These are phyloP conservation scores for Asterophora lycoperdoides DNA, from an alignment of 768 basidiomycete species.

Conservation along the genomic window DNA sequence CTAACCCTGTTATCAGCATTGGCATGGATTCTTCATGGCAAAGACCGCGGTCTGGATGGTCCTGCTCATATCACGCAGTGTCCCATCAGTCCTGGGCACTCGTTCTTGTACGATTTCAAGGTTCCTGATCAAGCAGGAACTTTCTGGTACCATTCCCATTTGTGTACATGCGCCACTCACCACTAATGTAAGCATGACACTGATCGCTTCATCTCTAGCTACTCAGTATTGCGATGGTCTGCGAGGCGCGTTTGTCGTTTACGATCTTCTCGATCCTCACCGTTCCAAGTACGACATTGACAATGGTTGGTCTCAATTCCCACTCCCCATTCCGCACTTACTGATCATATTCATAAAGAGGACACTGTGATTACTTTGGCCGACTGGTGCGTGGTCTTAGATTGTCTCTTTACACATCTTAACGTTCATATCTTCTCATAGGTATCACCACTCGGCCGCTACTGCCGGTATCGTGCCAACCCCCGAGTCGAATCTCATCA, in stretches of 20 bases:
- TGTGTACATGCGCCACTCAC: slow-evolving; percentile 11
- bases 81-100: slow-evolving; percentile 36
- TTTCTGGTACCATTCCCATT: slow-evolving; percentile 40
- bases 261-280: slow-evolving; percentile 20
- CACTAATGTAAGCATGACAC: no score
- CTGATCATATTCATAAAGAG: slow-evolving; percentile 10
- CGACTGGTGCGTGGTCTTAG: slow-evolving; percentile 21
- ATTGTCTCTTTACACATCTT: neutral
- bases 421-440: slow-evolving; percentile 6
- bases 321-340: neutral
- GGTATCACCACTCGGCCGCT: slow-evolving; percentile 32
- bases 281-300: slow-evolving; percentile 38
- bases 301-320: slow-evolving; percentile 23
- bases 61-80: slow-evolving; percentile 35
- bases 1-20: slow-evolving; percentile 19
- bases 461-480: slow-evolving; percentile 21
- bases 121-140: slow-evolving; percentile 32
- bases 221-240: slow-evolving; percentile 50
- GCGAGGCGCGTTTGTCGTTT: slow-evolving; percentile 27
- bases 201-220: neutral
- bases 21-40: slow-evolving; percentile 31
- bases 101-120: slow-evolving; percentile 30
- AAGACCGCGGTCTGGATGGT: slow-evolving; percentile 32
- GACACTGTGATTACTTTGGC: slow-evolving; percentile 33
- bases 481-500: slow-evolving; percentile 42